A percentile compares a stretch with the other conserved stretches of the same genome.
Conservation (phyloP, 306 rosid species). For the Ochetophila trinervis region DNA sequence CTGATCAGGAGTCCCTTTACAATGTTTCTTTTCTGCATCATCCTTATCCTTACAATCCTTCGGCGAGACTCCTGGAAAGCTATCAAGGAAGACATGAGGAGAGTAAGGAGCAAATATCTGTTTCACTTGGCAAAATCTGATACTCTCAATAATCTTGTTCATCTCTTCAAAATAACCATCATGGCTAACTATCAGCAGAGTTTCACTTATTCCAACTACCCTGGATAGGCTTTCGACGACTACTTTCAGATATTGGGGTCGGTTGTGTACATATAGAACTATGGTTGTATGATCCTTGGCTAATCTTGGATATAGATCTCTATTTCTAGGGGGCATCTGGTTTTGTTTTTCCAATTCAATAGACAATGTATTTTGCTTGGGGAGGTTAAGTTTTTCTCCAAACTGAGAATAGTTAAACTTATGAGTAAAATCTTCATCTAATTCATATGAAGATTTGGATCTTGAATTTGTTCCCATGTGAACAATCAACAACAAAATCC, state of each 20-base stretch:
- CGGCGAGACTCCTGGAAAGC: slow-evolving; percentile 77
- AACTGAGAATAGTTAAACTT: slow-evolving; percentile 25
- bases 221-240: slow-evolving; percentile 72
- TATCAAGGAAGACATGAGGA: slow-evolving; percentile 65
- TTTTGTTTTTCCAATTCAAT: slow-evolving; percentile 57
- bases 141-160: slow-evolving; percentile 62
- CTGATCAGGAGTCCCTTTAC: slow-evolving; percentile 82
- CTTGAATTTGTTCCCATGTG: slow-evolving; percentile 51
- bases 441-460: slow-evolving; percentile 30
- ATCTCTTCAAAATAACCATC: slow-evolving; percentile 85
- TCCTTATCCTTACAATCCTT: slow-evolving; percentile 71
- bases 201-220: slow-evolving; percentile 82
- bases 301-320: slow-evolving; percentile 74
- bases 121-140: slow-evolving; percentile 83
- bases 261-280: slow-evolving; percentile 88
- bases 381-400: slow-evolving; percentile 38
- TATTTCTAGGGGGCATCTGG: slow-evolving; percentile 64
- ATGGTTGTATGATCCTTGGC: slow-evolving; percentile 57
- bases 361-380: slow-evolving; percentile 67
- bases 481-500: slow-evolving; percentile 56
- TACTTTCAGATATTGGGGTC: slow-evolving; percentile 75
- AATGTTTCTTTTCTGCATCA: slow-evolving; percentile 32
- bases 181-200: slow-evolving; percentile 84
- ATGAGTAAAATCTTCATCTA: slow-evolving; percentile 23
- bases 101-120: slow-evolving; percentile 90